These are phyloP conservation scores for Amaranthus palmeri DNA, from an alignment of 148 eudicot species.

Conservation along the genomic window DNA sequence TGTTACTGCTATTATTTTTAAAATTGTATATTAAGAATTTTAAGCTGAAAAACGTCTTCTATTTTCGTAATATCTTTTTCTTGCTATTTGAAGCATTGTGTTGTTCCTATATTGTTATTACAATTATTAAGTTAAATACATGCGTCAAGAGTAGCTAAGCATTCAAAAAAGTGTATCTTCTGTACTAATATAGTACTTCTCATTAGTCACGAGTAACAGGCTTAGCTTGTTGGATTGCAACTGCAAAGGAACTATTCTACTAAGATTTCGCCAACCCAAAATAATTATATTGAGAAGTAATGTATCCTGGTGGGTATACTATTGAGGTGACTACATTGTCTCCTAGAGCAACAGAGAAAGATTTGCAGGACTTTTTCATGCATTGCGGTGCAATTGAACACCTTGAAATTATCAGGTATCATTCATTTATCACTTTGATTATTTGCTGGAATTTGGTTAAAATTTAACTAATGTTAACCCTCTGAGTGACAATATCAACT, in stretches of 20 bases:
- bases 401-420: conserved; percentile 62
- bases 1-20: too few species aligned
- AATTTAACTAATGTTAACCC: not conserved
- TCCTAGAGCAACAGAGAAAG: conserved; percentile 60
- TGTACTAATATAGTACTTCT: not conserved
- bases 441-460: not conserved
- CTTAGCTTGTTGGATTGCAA: conserved; percentile 5
- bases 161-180: not conserved
- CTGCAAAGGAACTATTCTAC: conserved; percentile 4
- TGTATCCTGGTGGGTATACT: conserved; percentile 60
- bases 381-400: conserved; percentile 62
- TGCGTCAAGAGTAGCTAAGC: not conserved
- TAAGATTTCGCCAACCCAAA: not conserved
- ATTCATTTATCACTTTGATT: not conserved
- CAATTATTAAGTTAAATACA: not conserved
- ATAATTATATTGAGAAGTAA: conserved; percentile 14
- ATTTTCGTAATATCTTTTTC: too few species aligned
- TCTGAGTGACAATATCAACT: not conserved
- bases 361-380: conserved; percentile 52
- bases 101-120: too few species aligned
- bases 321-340: conserved; percentile 56
- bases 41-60: too few species aligned
- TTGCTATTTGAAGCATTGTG: too few species aligned
- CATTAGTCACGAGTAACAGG: conserved; percentile 14
- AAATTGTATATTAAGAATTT: too few species aligned